Conservation (phyloP, 352 stramenopile genomes). For the Phytopythium aichiense region DNA sequence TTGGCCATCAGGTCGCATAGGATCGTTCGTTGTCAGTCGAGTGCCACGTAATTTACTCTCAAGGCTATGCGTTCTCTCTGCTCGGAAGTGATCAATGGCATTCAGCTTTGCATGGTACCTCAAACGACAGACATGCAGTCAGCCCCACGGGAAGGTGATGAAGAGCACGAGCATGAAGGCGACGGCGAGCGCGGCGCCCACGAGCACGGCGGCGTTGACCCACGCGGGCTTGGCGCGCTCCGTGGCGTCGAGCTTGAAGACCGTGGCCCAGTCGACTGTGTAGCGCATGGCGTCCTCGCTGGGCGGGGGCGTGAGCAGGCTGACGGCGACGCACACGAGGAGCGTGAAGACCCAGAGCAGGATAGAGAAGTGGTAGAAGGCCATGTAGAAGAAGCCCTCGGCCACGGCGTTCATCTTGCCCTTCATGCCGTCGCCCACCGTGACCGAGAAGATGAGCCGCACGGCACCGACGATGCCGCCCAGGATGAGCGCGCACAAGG, state of each 20-base stretch:
- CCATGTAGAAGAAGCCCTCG: constrained; percentile 67
- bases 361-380: constrained; percentile 67
- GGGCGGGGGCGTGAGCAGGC: constrained; percentile 38
- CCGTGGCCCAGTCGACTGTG: constrained; percentile 47
- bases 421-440: constrained; percentile 38
- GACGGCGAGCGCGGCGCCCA: constrained; percentile 23
- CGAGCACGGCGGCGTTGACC: constrained; percentile 20
- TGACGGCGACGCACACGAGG: constrained; percentile 48
- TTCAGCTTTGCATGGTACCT: not conserved
- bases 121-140: not conserved
- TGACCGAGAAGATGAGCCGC: constrained; percentile 55
- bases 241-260: constrained; percentile 48
- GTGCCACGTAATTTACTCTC: constrained; percentile 1
- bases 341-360: constrained; percentile 45
- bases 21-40: not conserved
- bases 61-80: not conserved
- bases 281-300: constrained; percentile 34
- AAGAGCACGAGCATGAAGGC: constrained; percentile 31
- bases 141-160: constrained; percentile 26
- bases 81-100: not conserved
- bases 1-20: not conserved
- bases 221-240: constrained; percentile 46
- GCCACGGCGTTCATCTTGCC: constrained; percentile 31
- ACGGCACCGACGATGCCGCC: constrained; percentile 41
- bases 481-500: constrained; percentile 44